Evolutionary conservation across 768 basidiomycete species (phyloP), one percentile per base, ranked within the genome.

Genomic region (Mycena floridula): DNA sequence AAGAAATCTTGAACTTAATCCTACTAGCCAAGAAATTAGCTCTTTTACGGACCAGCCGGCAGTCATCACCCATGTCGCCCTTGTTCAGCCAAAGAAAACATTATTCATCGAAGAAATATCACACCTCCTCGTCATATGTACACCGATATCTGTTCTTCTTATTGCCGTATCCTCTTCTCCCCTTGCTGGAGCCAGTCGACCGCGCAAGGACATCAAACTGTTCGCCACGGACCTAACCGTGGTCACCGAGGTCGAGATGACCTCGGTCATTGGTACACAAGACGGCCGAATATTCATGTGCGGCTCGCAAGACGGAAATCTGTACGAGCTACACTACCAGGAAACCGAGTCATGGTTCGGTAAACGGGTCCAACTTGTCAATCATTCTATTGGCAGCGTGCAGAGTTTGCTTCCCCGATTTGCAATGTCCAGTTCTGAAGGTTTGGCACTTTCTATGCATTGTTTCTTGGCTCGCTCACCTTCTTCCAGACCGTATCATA

Each of bases 91-190:
- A 16, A 91, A 87, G 57, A 76, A 74, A 20, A 79, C 81, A 39
- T 83, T 97, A 25, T 97, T 98, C 59, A 84, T 96, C 54, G 91
- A 97, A 59, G 85, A 92, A 55, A 96, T 98, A 60, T 79, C 84
- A 15, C 80, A 80, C 47, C 67, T 99, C 36, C 81, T 98, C 50
- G 85, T 97, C 51, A 79, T 98, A 51, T 94, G 89, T 55, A 96
- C 94, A 0, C 85, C 87, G 1, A 68, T 89, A 23, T 83, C 85
- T 11, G 76, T 93, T 24, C 76, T 89, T 42, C 78, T 98, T 45
- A 77, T 98, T 51, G 95, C 93, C 25, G 71, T 98, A 26, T 81
- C 89, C 1, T 68, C 74, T 4, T 62, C 72, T 13, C 59, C 73
- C 11, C 63, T 68, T 7, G 57, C 72, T 12, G 70, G 72, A n/a